A percentile compares a stretch with the other conserved stretches of the same genome.
These are phyloP conservation scores for Cornus florida DNA, from an alignment of 148 eudicot species.

Conservation along the genomic window DNA sequence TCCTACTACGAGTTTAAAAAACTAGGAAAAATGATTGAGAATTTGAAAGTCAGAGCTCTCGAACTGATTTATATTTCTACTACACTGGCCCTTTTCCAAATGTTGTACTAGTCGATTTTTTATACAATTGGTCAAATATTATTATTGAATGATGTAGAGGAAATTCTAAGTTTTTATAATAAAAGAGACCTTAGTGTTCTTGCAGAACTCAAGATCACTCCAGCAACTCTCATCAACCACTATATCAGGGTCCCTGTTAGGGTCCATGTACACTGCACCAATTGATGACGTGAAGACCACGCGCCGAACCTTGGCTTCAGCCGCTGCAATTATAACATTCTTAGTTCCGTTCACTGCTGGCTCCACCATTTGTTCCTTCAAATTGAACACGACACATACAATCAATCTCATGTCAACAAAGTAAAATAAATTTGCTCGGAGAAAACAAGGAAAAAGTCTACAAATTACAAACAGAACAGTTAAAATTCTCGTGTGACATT, in stretches of 20 bases:
- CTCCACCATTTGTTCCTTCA: constrained; percentile 94
- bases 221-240: constrained; percentile 90
- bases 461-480: too few relatives aligned
- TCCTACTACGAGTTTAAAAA: too few relatives aligned
- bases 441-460: not conserved
- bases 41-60: too few relatives aligned
- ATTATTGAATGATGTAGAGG: too few relatives aligned
- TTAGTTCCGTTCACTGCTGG: constrained; percentile 87
- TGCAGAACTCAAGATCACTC: constrained; percentile 98
- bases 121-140: too few relatives aligned
- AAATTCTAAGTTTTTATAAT: not conserved
- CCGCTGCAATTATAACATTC: constrained; percentile 76
- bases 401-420: not conserved
- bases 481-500: too few relatives aligned
- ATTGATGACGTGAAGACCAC: constrained; percentile 93
- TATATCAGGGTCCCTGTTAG: constrained; percentile 60
- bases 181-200: constrained; percentile 67
- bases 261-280: constrained; percentile 94
- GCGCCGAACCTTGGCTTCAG: constrained; percentile 73
- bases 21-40: too few relatives aligned
- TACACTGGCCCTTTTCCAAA: too few relatives aligned
- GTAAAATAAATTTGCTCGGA: not conserved
- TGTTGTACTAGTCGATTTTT: too few relatives aligned
- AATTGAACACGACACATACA: not conserved
- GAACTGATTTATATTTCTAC: too few relatives aligned